Evolutionary conservation across 371 early-diverging fungal genomes (phyloP), one percentile per base, ranked within the genome.

Genomic region (Neoconidiobolus thromboides): DNA sequence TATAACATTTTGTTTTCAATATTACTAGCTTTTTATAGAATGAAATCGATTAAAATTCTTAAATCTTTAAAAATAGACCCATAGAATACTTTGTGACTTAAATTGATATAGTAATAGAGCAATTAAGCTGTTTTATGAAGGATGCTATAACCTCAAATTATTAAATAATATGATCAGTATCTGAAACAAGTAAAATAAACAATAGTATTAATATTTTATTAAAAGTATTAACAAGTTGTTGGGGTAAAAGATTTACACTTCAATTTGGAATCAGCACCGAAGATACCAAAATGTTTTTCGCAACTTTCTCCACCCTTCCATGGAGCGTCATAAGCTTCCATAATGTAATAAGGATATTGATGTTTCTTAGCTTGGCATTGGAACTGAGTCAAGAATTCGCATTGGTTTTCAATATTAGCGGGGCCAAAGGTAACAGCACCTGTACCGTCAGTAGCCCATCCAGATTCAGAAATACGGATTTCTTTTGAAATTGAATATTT

Each of bases 271-370:
- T 58, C 48, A 49, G 36, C 15, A 37, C 48, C 48, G 36, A 58
- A 14, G 3, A 58, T 14, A 37, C 58, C 58, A 44, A 58, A 58
- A 43, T 58, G n/a, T 7, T 44, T 15, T 48, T 58, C 58, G 38
- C 37, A 47, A 48, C 37, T 7, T 6, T 58, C 26, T 2, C 48
- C 58, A 7, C 37, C 39, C 49, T 58, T 58, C 48, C 46, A 58
- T 15, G 6, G 3, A n/a, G 48, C 58, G 39, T 58, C 58, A 9
- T 43, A 47, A 44, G 58, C 58, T 48, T 58, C 58, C 5, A 58
- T 26, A 38, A 48, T 26, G 14, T 48, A 58, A 38, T 58, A 58
- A 2, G 15, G 12, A 3, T 12, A 9, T 15, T 37, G 26, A 2
- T 5, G 12, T 9, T 40, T 43, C 3, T 40, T 48, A 48, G 48